Conservation (phyloP, 108 stramenopile genomes). For the Parietichytrium sp. region DNA sequence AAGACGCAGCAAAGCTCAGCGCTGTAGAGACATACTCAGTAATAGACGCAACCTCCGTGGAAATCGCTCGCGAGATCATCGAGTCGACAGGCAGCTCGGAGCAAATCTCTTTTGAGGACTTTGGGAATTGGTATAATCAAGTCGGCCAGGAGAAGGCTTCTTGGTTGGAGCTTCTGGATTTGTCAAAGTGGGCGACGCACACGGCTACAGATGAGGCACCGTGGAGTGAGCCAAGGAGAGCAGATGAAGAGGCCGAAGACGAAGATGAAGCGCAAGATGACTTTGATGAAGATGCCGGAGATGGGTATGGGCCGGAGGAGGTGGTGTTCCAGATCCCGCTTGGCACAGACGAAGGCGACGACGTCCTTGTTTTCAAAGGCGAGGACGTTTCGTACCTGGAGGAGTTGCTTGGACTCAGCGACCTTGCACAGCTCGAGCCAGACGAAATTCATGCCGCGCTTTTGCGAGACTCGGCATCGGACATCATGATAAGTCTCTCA, state of each 20-base stretch:
- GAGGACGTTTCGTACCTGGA: no score
- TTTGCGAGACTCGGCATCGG: neutral
- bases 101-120: slow-evolving; percentile 52
- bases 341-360: no score
- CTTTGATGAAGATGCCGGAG: no score
- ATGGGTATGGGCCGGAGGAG: no score
- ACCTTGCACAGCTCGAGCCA: neutral
- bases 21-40: slow-evolving; percentile 42
- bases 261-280: no score
- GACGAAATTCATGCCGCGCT: slow-evolving; percentile 32
- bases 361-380: no score
- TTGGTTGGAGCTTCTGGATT: slow-evolving; percentile 90
- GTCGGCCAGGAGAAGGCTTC: slow-evolving; percentile 83
- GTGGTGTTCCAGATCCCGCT: no score
- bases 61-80: neutral
- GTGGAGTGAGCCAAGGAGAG: no score
- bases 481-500: neutral
- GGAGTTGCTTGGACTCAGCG: neutral
- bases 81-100: neutral
- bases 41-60: slow-evolving; percentile 14
- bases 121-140: slow-evolving; percentile 82
- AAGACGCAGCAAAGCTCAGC: neutral
- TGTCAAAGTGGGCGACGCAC: no score
- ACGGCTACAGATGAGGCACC: no score
- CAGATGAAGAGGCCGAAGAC: no score